Evolutionary conservation across 805 yeast genomes (phyloP), one percentile per base, ranked within the genome.

Genomic region (Clavispora santaluciae): DNA sequence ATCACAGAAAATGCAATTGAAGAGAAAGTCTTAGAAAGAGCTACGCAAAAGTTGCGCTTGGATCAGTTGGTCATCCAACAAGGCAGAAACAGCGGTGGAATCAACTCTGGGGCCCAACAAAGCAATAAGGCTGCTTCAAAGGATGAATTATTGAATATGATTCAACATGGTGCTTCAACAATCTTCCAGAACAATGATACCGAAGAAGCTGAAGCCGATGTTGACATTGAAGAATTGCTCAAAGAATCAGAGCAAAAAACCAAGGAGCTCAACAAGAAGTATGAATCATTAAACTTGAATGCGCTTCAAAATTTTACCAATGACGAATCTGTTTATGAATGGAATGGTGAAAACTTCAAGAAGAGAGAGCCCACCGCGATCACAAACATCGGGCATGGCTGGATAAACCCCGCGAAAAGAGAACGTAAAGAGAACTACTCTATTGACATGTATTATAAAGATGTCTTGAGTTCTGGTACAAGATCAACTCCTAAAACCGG

Each of bases 361-460:
- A 82, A 82, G 51, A 73, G 68, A 33, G 61, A 66, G 3, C 62
- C 67, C n/a, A 62, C 72, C 22, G 71, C 73, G 10, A 66, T 74
- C 29, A 67, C 77, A 16, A 73, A 72, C 44, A 63, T 70, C 41
- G 75, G 72, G 0, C 76, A 79, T 42, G 73, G 74, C 17, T 86
- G 95, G 91, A 82, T 90, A 49, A 82, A 86, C 42, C 95, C 95
- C 5, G 78, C 93, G 2, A 88, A 87, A 58, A 75, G 93, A 65
- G 93, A 84, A 59, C 73, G 93, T 50, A 84, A 83, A 56, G 86
- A 83, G 50, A 88, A 88, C 55, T 90, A 90, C 61, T 81, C 88
- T 1, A 83, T 91, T 48, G 96, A 90, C 60, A 81, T 81, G 63
- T 90, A 90, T 61, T 86, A 86, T 61, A 83, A 83, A 59, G 91